Evolutionary conservation across 306 rosid species (phyloP), one percentile per base, ranked within the genome.

Genomic region (Citrullus mucosospermus): DNA sequence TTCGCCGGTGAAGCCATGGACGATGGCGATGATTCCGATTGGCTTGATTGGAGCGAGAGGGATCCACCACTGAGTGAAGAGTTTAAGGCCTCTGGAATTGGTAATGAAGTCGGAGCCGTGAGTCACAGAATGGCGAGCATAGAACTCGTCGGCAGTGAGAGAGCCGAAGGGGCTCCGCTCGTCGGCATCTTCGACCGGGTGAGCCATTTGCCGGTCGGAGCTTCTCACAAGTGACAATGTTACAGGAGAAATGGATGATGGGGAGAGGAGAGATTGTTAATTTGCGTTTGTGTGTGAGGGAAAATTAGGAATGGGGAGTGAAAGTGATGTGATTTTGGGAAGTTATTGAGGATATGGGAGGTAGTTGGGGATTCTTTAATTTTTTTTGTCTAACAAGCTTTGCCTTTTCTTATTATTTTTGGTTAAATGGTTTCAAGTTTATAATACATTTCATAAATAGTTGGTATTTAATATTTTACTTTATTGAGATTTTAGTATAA

Each of bases 1-100:
- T 79, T 95, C 97, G 78, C 99, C 97, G 84, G 92, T 95, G 88
- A 18, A 95, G 67, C 99, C 99, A 76, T 95, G 99, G 80, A 95
- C 93, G 48, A 95, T 2, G 82, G 96, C 91, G 43, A 95, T 65
- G 80, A 76, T 83, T 4, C 95, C 99, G 82, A 85, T 2, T 60
- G 85, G 20, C 4, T 65, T 55, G 2, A 89, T 41, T 0, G 97
- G 96, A 57, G 97, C 89, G 28, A 85, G 92, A 0, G 99, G 99
- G 76, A 82, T 84, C 97, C 99, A 95, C 93, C 93, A 91, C 85
- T 92, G 97, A 0, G 99, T 92, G 86, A 95, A 92, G 79, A 90
- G 93, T 62, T 86, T 91, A 78, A 91, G 89, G 39, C 96, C 99
- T 38, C 97, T 66, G 1, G 92, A 16, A 78, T 92, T 91, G 1